Base-by-base conservation (phyloP, 805 yeast genomes). In the Grigorovia humatica region DNA sequence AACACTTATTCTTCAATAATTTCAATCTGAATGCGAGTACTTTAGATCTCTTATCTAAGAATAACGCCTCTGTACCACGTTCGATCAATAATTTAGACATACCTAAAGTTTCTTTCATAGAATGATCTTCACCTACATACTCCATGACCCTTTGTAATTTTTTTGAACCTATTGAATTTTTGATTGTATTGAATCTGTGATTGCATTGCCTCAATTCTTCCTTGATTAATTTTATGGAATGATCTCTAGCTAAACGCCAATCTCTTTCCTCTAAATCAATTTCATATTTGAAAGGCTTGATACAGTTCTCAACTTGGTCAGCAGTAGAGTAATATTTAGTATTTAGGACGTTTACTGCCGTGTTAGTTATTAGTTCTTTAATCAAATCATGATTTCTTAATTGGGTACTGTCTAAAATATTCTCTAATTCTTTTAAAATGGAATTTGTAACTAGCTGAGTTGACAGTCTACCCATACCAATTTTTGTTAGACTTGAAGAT, bases 261-360 rank as follows among this genome's bases (percentile, higher is more conserved):
- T 93, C 99, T 43, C 96, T 76, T 59, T 90, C 96, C 64, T 93
- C 98, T 48, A 93, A 80, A 63, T 93, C 99, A 54, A 93, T 90
- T 63, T 93, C 99, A 66, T 91, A 93, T 70, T 93, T 93, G 72
- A 85, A 93, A 2, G 99, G 99, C 66, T 93, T 93, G 62, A 93
- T 91, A 70, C 98, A 90, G 68, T 95, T 93, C 63, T 93, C 99
- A 7, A 93, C 98, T 67, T 93, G 99, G 66, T 95, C 99, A 0
- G 99, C 95, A 0, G 99, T 91, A 1, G 96, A 83, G 57, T 82
- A 87, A 65, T 78, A 93, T 57, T 91, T 81, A 29, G 85, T 71
- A 56, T 82, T 82, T 55, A 93, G 73, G 7, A 93, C 96, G 23
- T 82, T 73, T 35, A 79, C 76, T 0, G 96, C 95, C 2, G 97